Percentiles rank a stretch among this genome's conserved stretches.
Evolutionary conservation across 2,329 filamentous ascomycete genomes (phyloP).

Genomic region (Elsinoe ampelina): DNA sequence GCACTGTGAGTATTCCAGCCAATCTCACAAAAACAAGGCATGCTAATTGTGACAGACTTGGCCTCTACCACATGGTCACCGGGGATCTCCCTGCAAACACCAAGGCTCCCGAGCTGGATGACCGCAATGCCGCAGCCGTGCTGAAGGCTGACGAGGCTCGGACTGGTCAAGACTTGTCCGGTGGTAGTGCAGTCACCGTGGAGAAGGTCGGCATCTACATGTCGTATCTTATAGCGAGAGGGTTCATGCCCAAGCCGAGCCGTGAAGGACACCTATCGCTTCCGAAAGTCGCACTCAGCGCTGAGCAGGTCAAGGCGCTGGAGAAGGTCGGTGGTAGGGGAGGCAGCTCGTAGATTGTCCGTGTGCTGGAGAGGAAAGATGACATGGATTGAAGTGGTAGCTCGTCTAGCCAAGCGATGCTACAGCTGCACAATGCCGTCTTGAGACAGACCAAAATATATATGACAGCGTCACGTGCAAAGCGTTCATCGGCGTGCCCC

Average conservation of each 20-base stretch:
- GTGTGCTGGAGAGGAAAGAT: too few relatives aligned
- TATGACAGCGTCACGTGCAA: background rate
- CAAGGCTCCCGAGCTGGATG: constrained; percentile 64
- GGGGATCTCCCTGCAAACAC: constrained; percentile 61
- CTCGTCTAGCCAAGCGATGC: background rate
- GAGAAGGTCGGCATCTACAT: constrained; percentile 56
- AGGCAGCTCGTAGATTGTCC: constrained; percentile 17
- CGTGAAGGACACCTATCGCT: constrained; percentile 27
- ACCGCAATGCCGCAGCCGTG: constrained; percentile 56
- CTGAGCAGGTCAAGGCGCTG: constrained; percentile 41
- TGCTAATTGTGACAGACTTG: constrained; percentile 38
- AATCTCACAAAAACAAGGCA: background rate
- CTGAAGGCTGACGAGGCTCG: constrained; percentile 54
- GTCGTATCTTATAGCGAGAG: constrained; percentile 52
- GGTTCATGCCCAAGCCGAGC: constrained; percentile 48
- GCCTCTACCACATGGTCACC: constrained; percentile 64
- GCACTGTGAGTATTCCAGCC: constrained; percentile 44
- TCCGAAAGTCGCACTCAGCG: constrained; percentile 37
- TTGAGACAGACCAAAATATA: too few relatives aligned
- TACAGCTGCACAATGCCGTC: too few relatives aligned
- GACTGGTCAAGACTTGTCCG: constrained; percentile 49
- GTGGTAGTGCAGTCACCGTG: constrained; percentile 47
- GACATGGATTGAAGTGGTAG: constrained; percentile 36
- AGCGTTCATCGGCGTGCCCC: background rate
- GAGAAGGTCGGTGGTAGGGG: constrained; percentile 46